These are phyloP conservation scores for Hypericum androsaemum DNA, from an alignment of 345 rosid genomes.

Conservation along the genomic window DNA sequence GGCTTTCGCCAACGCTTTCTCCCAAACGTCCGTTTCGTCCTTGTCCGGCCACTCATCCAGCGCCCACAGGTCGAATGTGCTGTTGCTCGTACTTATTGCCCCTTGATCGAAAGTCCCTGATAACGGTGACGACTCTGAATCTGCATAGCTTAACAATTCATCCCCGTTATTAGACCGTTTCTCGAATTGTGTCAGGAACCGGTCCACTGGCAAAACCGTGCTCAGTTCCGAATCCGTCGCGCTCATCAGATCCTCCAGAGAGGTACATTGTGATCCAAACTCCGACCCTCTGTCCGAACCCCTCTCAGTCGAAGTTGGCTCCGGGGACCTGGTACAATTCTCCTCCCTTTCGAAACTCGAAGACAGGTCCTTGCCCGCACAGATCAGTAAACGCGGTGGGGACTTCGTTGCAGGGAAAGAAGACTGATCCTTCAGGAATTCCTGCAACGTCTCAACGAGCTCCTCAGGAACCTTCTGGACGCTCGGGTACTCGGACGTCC, in stretches of 20 bases:
- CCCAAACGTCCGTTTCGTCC: slow-evolving; percentile 38
- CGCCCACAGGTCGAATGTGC: slow-evolving; percentile 23
- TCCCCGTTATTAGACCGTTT: slow-evolving; percentile 16
- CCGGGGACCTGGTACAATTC: slow-evolving; percentile 18
- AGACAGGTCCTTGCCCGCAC: slow-evolving; percentile 6
- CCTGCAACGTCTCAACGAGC: slow-evolving; percentile 61
- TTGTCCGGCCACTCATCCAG: slow-evolving; percentile 35
- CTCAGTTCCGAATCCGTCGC: slow-evolving; percentile 23
- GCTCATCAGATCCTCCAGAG: slow-evolving; percentile 49
- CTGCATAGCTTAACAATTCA: slow-evolving; percentile 6
- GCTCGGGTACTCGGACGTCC: slow-evolving; percentile 73
- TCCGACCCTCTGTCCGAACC: slow-evolving; percentile 27
- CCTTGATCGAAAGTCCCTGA: slow-evolving; percentile 15
- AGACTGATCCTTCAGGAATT: slow-evolving; percentile 68
- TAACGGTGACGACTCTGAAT: slow-evolving; percentile 24
- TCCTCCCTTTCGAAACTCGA: slow-evolving; percentile 18
- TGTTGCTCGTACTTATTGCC: slow-evolving; percentile 8
- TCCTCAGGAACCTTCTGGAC: slow-evolving; percentile 65
- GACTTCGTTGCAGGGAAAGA: slow-evolving; percentile 33
- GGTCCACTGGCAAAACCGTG: slow-evolving; percentile 14
- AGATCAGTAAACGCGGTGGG: slow-evolving; percentile 20
- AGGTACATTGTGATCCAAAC: slow-evolving; percentile 32
- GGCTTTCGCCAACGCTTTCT: slow-evolving; percentile 36
- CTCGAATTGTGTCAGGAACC: slow-evolving; percentile 25
- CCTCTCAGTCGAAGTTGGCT: slow-evolving; percentile 12